These are phyloP conservation scores for Plasmopara muralis DNA, from an alignment of 352 stramenopile species.

Conservation along the genomic window DNA sequence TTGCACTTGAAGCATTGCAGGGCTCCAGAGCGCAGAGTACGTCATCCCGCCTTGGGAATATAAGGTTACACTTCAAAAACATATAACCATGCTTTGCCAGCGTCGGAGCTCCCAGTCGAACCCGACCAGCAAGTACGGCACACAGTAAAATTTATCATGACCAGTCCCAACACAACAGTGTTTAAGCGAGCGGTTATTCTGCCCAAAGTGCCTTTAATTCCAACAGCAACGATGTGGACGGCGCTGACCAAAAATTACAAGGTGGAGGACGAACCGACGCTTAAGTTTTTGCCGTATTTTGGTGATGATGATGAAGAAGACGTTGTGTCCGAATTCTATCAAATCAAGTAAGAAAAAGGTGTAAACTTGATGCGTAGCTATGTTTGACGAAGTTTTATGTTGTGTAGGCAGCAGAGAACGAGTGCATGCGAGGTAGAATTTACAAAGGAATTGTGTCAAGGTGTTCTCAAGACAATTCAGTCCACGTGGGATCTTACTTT, in stretches of 20 bases:
- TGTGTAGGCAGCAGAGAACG: slow-evolving; percentile 47
- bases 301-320: slow-evolving; percentile 81
- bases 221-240: slow-evolving; percentile 73
- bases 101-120: slow-evolving; percentile 32
- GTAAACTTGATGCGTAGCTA: neutral
- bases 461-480: slow-evolving; percentile 55
- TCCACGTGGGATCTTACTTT: slow-evolving; percentile 61
- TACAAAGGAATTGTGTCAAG: slow-evolving; percentile 63
- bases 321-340: slow-evolving; percentile 76
- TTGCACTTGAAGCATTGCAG: slow-evolving; percentile 34
- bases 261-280: slow-evolving; percentile 80
- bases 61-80: neutral
- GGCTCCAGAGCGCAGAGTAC: slow-evolving; percentile 43
- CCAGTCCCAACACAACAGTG: slow-evolving; percentile 20
- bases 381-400: slow-evolving; percentile 2
- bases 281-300: slow-evolving; percentile 66
- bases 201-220: slow-evolving; percentile 38
- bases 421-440: slow-evolving; percentile 67
- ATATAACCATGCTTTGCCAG: slow-evolving; percentile 14
- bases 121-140: slow-evolving; percentile 18
- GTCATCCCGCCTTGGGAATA: slow-evolving; percentile 8
- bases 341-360: slow-evolving; percentile 53
- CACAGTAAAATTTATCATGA: slow-evolving; percentile 24
- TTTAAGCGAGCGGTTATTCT: slow-evolving; percentile 39
- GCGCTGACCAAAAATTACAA: slow-evolving; percentile 76